Evolutionary conservation across 768 basidiomycete species (phyloP).

Genomic region (Ramaria rubella): DNA sequence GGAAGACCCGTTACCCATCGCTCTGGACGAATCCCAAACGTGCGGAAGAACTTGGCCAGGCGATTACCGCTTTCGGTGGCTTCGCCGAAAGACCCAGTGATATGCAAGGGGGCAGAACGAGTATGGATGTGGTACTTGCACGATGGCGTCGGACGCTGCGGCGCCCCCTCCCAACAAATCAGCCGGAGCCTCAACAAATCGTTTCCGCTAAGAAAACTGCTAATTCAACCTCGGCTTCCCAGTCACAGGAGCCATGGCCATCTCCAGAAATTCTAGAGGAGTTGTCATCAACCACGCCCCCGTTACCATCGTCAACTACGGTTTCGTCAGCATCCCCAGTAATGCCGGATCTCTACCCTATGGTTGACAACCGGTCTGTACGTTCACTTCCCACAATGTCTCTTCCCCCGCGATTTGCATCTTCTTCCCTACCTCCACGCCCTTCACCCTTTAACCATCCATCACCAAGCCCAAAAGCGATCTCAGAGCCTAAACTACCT

Average conservation of each 20-base stretch:
- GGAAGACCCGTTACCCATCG: not conserved
- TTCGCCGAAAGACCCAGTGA: not conserved
- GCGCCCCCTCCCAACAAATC: not conserved
- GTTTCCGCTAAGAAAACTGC: not conserved
- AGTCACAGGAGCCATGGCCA: not conserved
- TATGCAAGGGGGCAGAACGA: too few species aligned
- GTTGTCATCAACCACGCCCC: not conserved
- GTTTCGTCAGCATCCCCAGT: not conserved
- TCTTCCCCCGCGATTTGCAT: not conserved
- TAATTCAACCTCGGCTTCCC: not conserved
- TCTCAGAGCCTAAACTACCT: not conserved
- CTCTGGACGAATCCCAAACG: not conserved
- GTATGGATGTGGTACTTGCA: not conserved
- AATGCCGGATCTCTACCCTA: too few species aligned
- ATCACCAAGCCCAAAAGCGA: not conserved
- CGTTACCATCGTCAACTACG: not conserved
- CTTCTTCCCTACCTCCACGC: not conserved
- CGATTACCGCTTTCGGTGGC: conserved; percentile 3
- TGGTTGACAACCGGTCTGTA: not conserved
- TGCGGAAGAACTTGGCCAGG: conserved; percentile 1
- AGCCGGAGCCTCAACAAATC: not conserved
- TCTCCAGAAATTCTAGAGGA: not conserved
- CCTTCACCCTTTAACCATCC: too few species aligned
- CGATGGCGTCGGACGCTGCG: not conserved
- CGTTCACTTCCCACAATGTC: not conserved